phyloP scores from a whole-genome alignment of 768 basidiomycete genomes.

The Suillus americanus region DNA sequence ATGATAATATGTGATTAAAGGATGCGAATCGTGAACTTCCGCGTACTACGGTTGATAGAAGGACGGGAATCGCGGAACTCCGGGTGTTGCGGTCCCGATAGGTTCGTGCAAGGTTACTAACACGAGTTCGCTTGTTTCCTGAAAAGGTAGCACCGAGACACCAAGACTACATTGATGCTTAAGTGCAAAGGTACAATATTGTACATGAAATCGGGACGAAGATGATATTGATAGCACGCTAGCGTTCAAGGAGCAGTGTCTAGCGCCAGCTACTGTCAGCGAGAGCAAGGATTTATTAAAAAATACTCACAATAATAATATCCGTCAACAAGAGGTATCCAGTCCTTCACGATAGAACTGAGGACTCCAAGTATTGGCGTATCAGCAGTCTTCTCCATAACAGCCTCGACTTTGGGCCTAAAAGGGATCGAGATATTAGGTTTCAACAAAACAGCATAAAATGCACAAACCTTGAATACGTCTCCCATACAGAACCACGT shows the following conservation, averaged over 20 bases:
- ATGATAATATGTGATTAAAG: too few species aligned
- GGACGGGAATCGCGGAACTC: neutral
- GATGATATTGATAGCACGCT: neutral
- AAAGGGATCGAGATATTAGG: neutral
- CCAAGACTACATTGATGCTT: neutral
- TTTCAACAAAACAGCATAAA: conserved; percentile 4
- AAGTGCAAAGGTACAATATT: neutral
- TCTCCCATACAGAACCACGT: conserved; percentile 83
- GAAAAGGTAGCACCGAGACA: neutral
- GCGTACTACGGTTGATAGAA: neutral
- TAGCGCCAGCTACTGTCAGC: conserved; percentile 17
- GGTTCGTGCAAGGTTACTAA: neutral
- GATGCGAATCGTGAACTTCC: neutral
- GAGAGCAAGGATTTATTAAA: neutral
- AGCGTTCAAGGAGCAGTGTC: conserved; percentile 44
- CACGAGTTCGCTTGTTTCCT: neutral
- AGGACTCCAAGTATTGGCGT: conserved; percentile 69
- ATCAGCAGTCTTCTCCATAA: conserved; percentile 54
- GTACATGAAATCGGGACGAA: neutral
- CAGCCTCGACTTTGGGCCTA: conserved; percentile 73
- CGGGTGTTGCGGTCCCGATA: neutral
- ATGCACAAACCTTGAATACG: conserved; percentile 36
- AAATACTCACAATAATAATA: conserved; percentile 83
- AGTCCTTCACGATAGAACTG: conserved; percentile 72
- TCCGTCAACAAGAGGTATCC: conserved; percentile 87